A percentile compares a stretch with the other conserved stretches of the same genome.
Conservation (phyloP, 306 rosid genomes). For the Mucuna pruriens region DNA sequence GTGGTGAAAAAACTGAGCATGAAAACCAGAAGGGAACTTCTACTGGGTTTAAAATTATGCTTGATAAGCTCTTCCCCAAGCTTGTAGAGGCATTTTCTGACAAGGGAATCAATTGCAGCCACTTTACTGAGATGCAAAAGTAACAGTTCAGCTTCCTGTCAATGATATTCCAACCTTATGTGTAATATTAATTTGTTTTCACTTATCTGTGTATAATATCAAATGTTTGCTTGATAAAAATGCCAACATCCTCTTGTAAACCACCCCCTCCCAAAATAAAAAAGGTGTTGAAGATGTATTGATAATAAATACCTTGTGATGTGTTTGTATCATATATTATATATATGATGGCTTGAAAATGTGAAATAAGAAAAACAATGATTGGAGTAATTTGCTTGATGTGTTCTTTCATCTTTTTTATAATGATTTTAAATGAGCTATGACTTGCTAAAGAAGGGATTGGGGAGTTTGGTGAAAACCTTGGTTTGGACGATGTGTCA, state of each 20-base stretch:
- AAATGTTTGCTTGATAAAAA: slow-evolving; percentile 27
- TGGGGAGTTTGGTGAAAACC: neutral
- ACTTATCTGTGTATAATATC: slow-evolving; percentile 43
- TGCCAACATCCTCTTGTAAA: neutral
- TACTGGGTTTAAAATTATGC: slow-evolving; percentile 89
- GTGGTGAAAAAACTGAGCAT: slow-evolving; percentile 40
- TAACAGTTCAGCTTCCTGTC: slow-evolving; percentile 27
- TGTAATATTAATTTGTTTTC: slow-evolving; percentile 37
- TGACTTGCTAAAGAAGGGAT: neutral
- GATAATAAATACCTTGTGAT: slow-evolving; percentile 13
- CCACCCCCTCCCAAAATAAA: neutral
- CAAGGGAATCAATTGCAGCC: slow-evolving; percentile 77
- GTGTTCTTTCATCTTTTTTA: slow-evolving; percentile 1
- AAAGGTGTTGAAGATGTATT: neutral
- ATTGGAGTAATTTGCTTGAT: slow-evolving; percentile 27
- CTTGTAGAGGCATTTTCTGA: slow-evolving; percentile 75
- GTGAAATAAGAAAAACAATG: slow-evolving; percentile 26
- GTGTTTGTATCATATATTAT: slow-evolving; percentile 25
- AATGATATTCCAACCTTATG: slow-evolving; percentile 37
- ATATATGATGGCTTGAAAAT: slow-evolving; percentile 34
- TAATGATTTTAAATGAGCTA: neutral
- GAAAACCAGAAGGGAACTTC: slow-evolving; percentile 67
- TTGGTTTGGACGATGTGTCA: no score
- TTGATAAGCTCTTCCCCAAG: slow-evolving; percentile 81
- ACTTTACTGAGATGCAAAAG: slow-evolving; percentile 50